Conservation (phyloP, 129 eudicot species). For the Artemisia argyi region DNA sequence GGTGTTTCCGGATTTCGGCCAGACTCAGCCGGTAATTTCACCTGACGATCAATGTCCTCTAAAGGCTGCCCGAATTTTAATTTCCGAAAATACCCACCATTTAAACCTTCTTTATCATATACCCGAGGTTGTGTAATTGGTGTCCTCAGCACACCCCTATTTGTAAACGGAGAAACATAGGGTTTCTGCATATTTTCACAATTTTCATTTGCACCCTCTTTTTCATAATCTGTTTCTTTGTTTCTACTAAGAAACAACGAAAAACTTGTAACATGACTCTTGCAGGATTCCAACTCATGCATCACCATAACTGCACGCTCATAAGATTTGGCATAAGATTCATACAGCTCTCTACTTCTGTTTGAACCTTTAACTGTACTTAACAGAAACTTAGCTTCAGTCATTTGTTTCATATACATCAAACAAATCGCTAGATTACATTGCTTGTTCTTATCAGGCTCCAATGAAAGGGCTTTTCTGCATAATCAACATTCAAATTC, state of each 20-base stretch:
- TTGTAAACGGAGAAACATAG: neutral
- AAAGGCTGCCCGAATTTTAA: constrained; percentile 36
- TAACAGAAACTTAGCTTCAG: constrained; percentile 71
- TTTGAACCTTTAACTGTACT: constrained; percentile 35
- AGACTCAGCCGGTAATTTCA: neutral
- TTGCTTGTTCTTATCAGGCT: constrained; percentile 76
- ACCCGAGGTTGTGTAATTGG: constrained; percentile 49
- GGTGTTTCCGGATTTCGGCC: neutral
- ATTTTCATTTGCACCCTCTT: neutral
- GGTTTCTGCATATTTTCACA: constrained; percentile 6
- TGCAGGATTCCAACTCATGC: constrained; percentile 50
- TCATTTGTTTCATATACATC: constrained; percentile 44
- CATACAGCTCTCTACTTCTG: constrained; percentile 41
- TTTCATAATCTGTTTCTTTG: neutral
- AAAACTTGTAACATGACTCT: neutral
- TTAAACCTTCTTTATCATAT: constrained; percentile 10
- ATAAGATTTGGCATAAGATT: constrained; percentile 51
- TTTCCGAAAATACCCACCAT: constrained; percentile 33
- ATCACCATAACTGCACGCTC: constrained; percentile 67
- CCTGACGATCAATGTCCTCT: neutral
- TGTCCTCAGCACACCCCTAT: neutral
- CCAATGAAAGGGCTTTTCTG: constrained; percentile 73
- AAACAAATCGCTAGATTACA: constrained; percentile 79
- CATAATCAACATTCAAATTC: constrained; percentile 6
- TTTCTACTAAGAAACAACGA: constrained; percentile 21